A percentile compares a stretch with the other conserved stretches of the same genome.
Conservation (phyloP, 164 flowering plant genomes). For the Kalanchoe fedtschenkoi region DNA sequence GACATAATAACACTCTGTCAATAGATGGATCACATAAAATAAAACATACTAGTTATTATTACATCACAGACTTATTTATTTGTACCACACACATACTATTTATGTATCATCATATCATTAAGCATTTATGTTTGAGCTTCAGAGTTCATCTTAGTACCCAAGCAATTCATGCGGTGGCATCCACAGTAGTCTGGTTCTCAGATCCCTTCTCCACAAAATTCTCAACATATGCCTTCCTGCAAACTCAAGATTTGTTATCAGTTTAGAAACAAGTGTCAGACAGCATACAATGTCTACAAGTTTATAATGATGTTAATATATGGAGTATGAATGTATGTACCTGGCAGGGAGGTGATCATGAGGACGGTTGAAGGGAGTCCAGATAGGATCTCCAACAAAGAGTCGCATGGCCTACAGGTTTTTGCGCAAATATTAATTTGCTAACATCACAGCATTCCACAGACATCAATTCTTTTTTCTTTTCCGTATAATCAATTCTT, state of each 20-base stretch:
- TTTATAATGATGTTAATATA: not conserved
- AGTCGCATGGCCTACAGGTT: conserved; percentile 74
- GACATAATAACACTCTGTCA: too few relatives aligned
- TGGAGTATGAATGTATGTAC: conserved; percentile 15
- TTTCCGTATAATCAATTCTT: too few relatives aligned
- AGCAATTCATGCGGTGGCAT: conserved; percentile 35
- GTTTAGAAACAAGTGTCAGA: not conserved
- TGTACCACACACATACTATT: too few relatives aligned
- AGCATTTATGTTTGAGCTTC: too few relatives aligned
- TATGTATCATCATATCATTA: too few relatives aligned
- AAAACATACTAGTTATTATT: not conserved
- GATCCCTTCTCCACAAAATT: conserved; percentile 31
- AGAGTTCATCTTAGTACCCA: too few relatives aligned
- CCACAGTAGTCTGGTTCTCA: conserved; percentile 25
- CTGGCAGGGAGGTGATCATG: conserved; percentile 88
- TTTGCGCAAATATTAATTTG: not conserved
- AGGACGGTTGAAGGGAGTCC: conserved; percentile 98
- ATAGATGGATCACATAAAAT: too few relatives aligned
- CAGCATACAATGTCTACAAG: not conserved
- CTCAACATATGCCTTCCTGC: conserved; percentile 54
- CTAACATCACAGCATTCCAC: not conserved
- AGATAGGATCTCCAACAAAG: conserved; percentile 94
- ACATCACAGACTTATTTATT: too few relatives aligned
- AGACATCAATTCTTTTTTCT: too few relatives aligned
- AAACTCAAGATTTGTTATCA: not conserved